Evolutionary conservation across 495 filamentous ascomycete genomes (phyloP), one percentile per base, ranked within the genome.

Genomic region (Penicillium arizonense): DNA sequence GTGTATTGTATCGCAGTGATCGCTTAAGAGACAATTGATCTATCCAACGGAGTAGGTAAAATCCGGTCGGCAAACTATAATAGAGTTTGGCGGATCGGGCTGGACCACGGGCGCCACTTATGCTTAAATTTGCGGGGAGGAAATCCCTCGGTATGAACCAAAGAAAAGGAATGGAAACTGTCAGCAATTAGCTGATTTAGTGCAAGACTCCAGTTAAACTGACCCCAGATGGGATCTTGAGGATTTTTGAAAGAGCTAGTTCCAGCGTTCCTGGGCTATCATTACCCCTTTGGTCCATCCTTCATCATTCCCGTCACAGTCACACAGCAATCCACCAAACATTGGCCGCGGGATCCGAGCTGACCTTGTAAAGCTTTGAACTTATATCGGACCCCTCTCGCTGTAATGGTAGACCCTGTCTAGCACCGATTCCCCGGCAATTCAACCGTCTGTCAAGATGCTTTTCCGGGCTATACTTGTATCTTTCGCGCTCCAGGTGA

Each of bases 401-500:
- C 38, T 35, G 8, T 5, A 14, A 33, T 10, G 34, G 1, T 23
- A 1, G 14, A 13, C n/a, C 8, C 4, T n/a, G 16, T 30, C 14
- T 28, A 4, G 9, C n/a, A 9, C 30, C 20, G 12, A 39, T 8
- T 6, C 3, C 8, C 26, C 13, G 12, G 23, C 26, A 4, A 23
- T 36, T 13, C 13, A 16, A 39, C 11, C 30, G 30, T 11, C 33
- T n/a, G 7, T 12, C 18, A 21, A 14, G 5, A 56, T 59, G 57
- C 24, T 56, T 21, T 45, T 52, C 18, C 10, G 34, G 12, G 3
- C 43, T 5, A 28, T 39, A 28, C 14, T 56, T 3, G 7, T 44
- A 10, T 35, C 16, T 6, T 50, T 57, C 32, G 34, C 50, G 20
- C 32, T 61, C 7, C 49, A 52, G 8, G 32, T 23, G 11, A 41